These are phyloP conservation scores for Epichloe hybrida DNA, from an alignment of 2,329 filamentous ascomycete genomes.

Conservation along the genomic window DNA sequence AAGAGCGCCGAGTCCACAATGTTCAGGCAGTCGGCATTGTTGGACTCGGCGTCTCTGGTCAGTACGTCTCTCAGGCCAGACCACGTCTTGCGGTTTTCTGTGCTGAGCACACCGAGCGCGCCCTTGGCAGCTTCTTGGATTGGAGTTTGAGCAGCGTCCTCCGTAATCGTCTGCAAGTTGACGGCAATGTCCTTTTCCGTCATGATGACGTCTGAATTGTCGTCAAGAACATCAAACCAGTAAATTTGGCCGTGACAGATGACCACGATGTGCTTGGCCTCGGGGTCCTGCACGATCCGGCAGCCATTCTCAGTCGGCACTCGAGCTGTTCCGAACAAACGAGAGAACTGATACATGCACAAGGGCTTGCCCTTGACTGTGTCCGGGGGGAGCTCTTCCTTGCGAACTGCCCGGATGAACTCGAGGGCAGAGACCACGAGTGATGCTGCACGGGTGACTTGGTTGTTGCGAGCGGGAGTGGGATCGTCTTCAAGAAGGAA, in stretches of 20 bases:
- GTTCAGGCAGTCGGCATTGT: constrained; percentile 90
- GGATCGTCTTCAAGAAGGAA: constrained; percentile 96
- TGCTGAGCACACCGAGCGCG: constrained; percentile 83
- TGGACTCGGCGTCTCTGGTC: constrained; percentile 72
- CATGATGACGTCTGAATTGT: constrained; percentile 94
- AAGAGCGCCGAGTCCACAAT: constrained; percentile 94
- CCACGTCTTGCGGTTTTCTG: constrained; percentile 94
- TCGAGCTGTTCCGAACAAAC: constrained; percentile 85
- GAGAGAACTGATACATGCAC: constrained; percentile 97
- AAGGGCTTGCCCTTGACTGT: constrained; percentile 70
- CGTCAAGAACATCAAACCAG: constrained; percentile 95
- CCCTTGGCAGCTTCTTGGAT: constrained; percentile 94
- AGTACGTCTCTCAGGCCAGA: constrained; percentile 80
- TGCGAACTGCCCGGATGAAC: constrained; percentile 84
- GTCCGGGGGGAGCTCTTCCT: constrained; percentile 86
- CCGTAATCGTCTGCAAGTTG: constrained; percentile 83
- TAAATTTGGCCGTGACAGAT: constrained; percentile 94
- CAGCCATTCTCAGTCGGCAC: constrained; percentile 91
- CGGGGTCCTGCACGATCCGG: constrained; percentile 86
- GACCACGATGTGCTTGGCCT: constrained; percentile 87
- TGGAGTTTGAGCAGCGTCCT: constrained; percentile 78
- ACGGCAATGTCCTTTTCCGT: constrained; percentile 84
- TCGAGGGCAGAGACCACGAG: constrained; percentile 79
- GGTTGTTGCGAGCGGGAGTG: constrained; percentile 89
- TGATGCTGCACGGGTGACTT: constrained; percentile 87